Conservation (phyloP, 768 basidiomycete species). For the Phylloporus arenicola region DNA sequence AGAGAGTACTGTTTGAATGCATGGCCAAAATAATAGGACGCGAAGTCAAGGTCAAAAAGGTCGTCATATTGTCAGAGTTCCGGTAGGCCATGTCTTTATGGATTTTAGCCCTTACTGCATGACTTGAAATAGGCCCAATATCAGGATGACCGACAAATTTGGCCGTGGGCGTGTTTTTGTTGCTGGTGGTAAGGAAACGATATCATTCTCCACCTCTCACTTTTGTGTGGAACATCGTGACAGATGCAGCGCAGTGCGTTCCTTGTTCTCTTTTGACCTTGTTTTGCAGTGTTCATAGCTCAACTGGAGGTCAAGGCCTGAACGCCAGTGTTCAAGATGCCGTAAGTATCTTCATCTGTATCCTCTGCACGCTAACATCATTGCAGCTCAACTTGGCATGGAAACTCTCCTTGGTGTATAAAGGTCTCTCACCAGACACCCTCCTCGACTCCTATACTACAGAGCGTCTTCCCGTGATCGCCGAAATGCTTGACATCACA, state of each 20-base stretch:
- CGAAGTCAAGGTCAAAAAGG: constrained; percentile 30
- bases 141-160: constrained; percentile 44
- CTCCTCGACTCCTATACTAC: constrained; percentile 39
- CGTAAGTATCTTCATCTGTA: constrained; percentile 21
- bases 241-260: constrained; percentile 44
- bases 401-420: constrained; percentile 42
- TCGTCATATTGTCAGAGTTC: constrained; percentile 24
- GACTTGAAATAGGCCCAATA: constrained; percentile 35
- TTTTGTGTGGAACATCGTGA: neutral
- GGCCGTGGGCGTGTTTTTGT: constrained; percentile 41
- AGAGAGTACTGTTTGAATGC: constrained; percentile 37
- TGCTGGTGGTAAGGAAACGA: constrained; percentile 34
- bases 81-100: constrained; percentile 19
- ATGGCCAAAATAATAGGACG: constrained; percentile 26
- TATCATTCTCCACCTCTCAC: neutral
- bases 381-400: constrained; percentile 38
- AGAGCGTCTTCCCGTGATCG: constrained; percentile 44
- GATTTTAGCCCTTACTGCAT: neutral
- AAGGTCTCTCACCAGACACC: constrained; percentile 29
- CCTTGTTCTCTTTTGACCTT: neutral
- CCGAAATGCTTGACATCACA: constrained; percentile 39
- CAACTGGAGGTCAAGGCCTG: constrained; percentile 30
- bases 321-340: constrained; percentile 37
- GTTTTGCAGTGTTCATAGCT: constrained; percentile 17
- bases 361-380: neutral